Evolutionary conservation across 495 filamentous ascomycete genomes (phyloP).

Genomic region (Neurospora sp.): DNA sequence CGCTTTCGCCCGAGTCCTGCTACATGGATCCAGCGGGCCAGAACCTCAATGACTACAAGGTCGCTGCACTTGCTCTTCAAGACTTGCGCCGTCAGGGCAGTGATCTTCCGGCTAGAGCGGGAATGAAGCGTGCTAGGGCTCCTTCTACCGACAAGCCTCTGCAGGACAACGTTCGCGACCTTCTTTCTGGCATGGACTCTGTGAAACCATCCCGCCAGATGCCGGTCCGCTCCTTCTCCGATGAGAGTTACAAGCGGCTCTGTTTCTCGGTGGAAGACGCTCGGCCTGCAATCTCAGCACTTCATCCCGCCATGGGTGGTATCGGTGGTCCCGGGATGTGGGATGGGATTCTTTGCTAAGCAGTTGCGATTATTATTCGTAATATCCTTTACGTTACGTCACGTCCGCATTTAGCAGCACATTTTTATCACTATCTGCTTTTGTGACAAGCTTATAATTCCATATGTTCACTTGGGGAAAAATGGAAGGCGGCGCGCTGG

Average conservation of each 20-base stretch:
- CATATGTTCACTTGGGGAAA: constrained; percentile 13
- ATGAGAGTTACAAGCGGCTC: constrained; percentile 45
- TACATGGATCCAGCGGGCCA: constrained; percentile 45
- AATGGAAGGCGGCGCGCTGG: constrained; percentile 6
- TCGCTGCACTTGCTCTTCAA: constrained; percentile 55
- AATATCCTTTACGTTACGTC: neutral
- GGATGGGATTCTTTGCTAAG: constrained; percentile 42
- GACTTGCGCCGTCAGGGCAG: constrained; percentile 42
- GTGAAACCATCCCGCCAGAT: constrained; percentile 22
- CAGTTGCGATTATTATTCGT: neutral
- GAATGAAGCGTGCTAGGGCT: constrained; percentile 59
- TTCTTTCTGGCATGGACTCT: constrained; percentile 26
- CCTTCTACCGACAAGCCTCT: constrained; percentile 55
- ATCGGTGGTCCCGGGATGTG: constrained; percentile 50
- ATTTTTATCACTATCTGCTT: constrained; percentile 7
- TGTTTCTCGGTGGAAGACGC: constrained; percentile 46
- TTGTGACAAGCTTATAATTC: constrained; percentile 24
- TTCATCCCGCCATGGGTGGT: constrained; percentile 32
- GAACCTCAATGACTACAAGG: constrained; percentile 39
- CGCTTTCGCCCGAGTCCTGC: constrained; percentile 49
- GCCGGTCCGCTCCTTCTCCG: constrained; percentile 20
- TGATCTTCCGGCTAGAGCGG: constrained; percentile 13
- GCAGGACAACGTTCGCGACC: constrained; percentile 65
- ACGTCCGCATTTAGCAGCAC: neutral
- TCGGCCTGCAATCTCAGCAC: constrained; percentile 20